Evolutionary conservation across 2,329 filamentous ascomycete genomes (phyloP).

Genomic region (Chaetothyriales sp.): DNA sequence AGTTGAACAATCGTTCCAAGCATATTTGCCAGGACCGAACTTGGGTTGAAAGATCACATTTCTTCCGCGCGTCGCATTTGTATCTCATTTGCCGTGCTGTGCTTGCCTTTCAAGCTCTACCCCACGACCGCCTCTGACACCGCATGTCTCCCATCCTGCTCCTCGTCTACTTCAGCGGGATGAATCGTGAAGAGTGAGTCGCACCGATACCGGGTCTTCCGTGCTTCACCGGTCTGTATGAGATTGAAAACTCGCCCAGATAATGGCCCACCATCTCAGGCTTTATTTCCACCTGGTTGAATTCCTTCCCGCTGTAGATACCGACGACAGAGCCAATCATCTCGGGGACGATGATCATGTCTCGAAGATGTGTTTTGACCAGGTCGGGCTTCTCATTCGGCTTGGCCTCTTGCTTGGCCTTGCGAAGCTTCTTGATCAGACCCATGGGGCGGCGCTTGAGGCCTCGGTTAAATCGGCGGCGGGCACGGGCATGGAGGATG

Average conservation of each 20-base stretch:
- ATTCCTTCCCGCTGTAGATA: constrained; percentile 99
- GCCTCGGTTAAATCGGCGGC: constrained; percentile 97
- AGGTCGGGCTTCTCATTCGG: constrained; percentile 99
- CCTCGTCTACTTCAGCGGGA: constrained; percentile 83
- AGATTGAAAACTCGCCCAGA: constrained; percentile 98
- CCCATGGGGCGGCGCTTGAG: constrained; percentile 99
- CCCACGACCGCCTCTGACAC: not conserved
- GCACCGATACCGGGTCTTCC: constrained; percentile 99
- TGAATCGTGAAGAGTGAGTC: constrained; percentile 99
- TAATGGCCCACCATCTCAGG: constrained; percentile 99
- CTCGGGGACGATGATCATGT: constrained; percentile 99
- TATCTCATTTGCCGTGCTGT: not conserved
- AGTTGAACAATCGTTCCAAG: not conserved
- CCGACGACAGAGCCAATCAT: constrained; percentile 98
- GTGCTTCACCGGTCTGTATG: constrained; percentile 99
- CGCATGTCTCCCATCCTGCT: not conserved
- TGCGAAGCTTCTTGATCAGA: constrained; percentile 99
- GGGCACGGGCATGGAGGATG: constrained; percentile 97
- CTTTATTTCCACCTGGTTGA: constrained; percentile 99
- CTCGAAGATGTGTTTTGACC: constrained; percentile 97
- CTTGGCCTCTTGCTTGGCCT: constrained; percentile 96
- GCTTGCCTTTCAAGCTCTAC: not conserved
- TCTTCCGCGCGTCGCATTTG: not conserved
- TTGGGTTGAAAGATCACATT: not conserved
- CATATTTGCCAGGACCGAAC: not conserved